Percentiles rank a stretch among this genome's conserved stretches.
Conservation (phyloP, 2,329 filamentous ascomycete genomes). For the Sphaerulina musiva region DNA sequence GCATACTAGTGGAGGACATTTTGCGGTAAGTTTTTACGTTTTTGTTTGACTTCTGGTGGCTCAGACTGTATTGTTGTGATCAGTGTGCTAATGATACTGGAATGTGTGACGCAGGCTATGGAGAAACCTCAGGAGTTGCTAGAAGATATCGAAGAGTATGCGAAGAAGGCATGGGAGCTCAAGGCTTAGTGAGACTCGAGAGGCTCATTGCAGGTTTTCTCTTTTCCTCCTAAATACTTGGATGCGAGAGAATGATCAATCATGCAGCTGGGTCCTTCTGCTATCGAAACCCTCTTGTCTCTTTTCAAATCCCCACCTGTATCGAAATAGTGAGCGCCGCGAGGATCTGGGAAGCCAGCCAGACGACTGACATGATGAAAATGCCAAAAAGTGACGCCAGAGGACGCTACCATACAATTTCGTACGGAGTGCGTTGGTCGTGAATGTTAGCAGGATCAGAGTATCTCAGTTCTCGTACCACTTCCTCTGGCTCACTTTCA, state of each 20-base stretch:
- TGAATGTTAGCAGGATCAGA: constrained; percentile 11
- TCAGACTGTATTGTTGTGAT: too few species aligned
- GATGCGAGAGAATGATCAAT: too few species aligned
- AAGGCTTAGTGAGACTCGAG: too few species aligned
- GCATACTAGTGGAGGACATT: constrained; percentile 38
- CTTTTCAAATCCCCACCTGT: too few species aligned
- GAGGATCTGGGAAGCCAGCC: too few species aligned
- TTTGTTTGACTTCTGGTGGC: not conserved
- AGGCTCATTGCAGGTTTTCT: too few species aligned
- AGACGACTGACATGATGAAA: too few species aligned
- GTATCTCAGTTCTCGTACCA: constrained; percentile 15
- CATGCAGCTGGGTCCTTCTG: too few species aligned
- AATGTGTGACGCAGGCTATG: constrained; percentile 27
- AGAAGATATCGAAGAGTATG: constrained; percentile 32
- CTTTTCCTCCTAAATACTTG: too few species aligned
- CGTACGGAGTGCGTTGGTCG: constrained; percentile 8
- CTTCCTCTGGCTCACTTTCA: constrained; percentile 11
- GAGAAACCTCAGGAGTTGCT: constrained; percentile 32
- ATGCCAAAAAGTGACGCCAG: not conserved
- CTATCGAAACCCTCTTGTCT: too few species aligned
- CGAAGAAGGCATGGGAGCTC: constrained; percentile 29
- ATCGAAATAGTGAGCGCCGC: too few species aligned
- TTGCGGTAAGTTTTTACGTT: constrained; percentile 23
- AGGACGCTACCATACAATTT: not conserved
- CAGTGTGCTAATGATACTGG: not conserved